Base-by-base conservation (phyloP, 2,329 filamentous ascomycete species). In the Rugonectria rugulosa region DNA sequence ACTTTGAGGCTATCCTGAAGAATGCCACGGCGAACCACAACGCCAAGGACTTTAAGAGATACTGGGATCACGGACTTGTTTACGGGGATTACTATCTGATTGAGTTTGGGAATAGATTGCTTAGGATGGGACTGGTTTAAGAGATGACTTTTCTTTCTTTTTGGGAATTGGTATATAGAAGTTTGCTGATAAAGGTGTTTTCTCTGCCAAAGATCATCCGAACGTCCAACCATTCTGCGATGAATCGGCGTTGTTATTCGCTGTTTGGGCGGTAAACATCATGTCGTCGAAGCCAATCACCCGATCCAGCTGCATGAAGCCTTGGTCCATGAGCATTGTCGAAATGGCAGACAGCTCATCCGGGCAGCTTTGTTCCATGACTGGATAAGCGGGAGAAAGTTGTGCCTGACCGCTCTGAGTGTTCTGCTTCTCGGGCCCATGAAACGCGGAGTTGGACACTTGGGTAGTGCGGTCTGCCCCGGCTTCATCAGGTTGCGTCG, bases 61-160 rank as follows among this genome's bases (percentile, higher is more conserved):
- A 73, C 36, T 60, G 55, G 5, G 64, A 76, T 26, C 73, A 75
- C 57, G 78, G 77, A 0, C 59, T 81, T 7, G 78, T 81, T 2
- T 81, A 81, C 64, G 79, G 76, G 3, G 78, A 81, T 60, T 81
- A 81, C 55, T 81, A 75, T 56, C 61, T 81, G 40, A 57, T 81
- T 5, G 76, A 57, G 24, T 59, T 59, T 53, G 57, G 57, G 1
- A 59, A 47, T 20, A 48, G 57, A 9, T 44, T 59, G 19, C 27
- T 59, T 10, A 32, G 53, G 21, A 57, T 59, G 48, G 57, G 57
- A 1, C n/a, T 57, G 19, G 37, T 12, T 42, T 56, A 23, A n/a
- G n/a, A n/a, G n/a, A n/a, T n/a, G n/a, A n/a, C n/a, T n/a, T n/a
- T n/a, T n/a, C n/a, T n/a, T n/a, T n/a, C n/a, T n/a, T n/a, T n/a